A percentile compares a stretch with the other conserved stretches of the same genome.
phyloP scores from a whole-genome alignment of 352 stramenopile species.

The Globisporangium emineosum region DNA sequence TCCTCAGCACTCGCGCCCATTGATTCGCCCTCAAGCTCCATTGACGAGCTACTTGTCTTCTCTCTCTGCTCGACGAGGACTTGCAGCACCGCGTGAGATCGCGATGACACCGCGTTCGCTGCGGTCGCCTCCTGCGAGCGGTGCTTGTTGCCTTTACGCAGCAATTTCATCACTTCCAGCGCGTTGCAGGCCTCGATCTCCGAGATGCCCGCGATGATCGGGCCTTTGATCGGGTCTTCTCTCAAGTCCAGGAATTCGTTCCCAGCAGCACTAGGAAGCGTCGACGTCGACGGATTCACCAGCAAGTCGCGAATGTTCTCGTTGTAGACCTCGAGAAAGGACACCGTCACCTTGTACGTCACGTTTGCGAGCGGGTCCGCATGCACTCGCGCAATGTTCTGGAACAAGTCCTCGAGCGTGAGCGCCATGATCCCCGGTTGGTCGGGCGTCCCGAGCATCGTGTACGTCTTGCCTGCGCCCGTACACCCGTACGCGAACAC shows the following conservation, averaged over 20 bases:
- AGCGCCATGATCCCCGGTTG: constrained; percentile 88
- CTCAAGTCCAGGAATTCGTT: constrained; percentile 67
- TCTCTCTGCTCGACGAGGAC: constrained; percentile 77
- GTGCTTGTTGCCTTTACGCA: constrained; percentile 83
- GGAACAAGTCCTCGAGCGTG: constrained; percentile 85
- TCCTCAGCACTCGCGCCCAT: background rate
- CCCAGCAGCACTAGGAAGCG: background rate
- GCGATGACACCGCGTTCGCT: constrained; percentile 85
- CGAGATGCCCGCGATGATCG: constrained; percentile 82
- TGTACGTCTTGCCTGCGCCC: constrained; percentile 89
- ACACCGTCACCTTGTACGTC: constrained; percentile 74
- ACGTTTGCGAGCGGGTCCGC: constrained; percentile 26
- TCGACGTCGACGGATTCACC: constrained; percentile 19
- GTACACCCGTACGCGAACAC: constrained; percentile 92
- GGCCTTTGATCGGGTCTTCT: constrained; percentile 84
- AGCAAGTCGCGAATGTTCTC: constrained; percentile 92
- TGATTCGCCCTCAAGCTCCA: background rate
- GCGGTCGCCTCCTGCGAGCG: constrained; percentile 87
- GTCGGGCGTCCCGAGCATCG: constrained; percentile 84
- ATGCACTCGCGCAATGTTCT: constrained; percentile 51
- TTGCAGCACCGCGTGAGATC: constrained; percentile 89
- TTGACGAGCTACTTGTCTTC: constrained; percentile 20
- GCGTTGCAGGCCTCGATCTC: constrained; percentile 80
- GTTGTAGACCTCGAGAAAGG: constrained; percentile 92
- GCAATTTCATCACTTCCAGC: constrained; percentile 83